Conservation (phyloP, 73 alveolate genomes). For the Tetrahymena elliotti region DNA sequence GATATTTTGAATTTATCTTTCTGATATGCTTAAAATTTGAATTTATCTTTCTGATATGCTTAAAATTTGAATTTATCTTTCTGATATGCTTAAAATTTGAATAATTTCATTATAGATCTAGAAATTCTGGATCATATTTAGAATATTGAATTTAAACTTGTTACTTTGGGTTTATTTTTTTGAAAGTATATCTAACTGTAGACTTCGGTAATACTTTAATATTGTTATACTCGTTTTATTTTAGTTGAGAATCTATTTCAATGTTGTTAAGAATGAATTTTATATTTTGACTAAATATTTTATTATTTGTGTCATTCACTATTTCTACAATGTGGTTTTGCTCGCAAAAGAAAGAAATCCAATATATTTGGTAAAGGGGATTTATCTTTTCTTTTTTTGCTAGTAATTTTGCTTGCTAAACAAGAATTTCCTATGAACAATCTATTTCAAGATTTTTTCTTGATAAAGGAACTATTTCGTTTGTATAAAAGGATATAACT, state of each 20-base stretch:
- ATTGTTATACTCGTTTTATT: background rate
- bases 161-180: background rate
- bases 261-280: background rate
- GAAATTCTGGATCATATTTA: background rate
- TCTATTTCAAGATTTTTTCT: background rate
- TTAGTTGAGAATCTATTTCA: background rate
- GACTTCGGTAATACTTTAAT: background rate
- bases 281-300: background rate
- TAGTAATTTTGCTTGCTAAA: background rate
- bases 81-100: background rate
- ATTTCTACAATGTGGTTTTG: background rate
- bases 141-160: background rate
- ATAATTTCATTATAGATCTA: background rate
- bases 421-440: background rate
- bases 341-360: background rate
- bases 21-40: background rate
- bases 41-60: background rate
- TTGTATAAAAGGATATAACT: background rate
- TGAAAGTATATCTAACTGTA: background rate
- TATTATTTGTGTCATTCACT: background rate
- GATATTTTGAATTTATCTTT: background rate
- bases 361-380: background rate
- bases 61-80: background rate
- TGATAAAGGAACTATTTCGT: background rate
- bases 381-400: background rate